Evolutionary conservation across 2,329 filamentous ascomycete genomes (phyloP), one percentile per base, ranked within the genome.

Genomic region (Colletotrichum sp.): DNA sequence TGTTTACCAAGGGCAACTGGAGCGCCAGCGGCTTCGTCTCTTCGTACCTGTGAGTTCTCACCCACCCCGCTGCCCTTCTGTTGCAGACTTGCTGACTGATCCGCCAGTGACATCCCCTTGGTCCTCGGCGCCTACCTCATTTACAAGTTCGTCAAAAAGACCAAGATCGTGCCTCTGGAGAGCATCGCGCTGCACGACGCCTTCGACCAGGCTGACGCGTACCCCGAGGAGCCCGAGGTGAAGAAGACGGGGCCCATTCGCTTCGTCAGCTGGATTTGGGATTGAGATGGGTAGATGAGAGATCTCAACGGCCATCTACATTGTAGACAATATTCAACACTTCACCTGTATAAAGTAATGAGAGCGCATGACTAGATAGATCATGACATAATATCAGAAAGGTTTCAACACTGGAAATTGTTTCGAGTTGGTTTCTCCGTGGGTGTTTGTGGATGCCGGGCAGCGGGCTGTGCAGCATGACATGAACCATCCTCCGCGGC

Each of bases 91-190:
- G 8, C 80, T 83, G 71, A 82, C 24, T 5, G 2, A 7, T 4
- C 1, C 8, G 13, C 12, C 67, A 92, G 91, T 69, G 90, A 92
- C 74, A 92, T 93, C 36, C 90, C 91, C 2, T 87, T 93, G 10
- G 90, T 93, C 0, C 78, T 90, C 1, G 81, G 80, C 10, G 89
- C 90, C 10, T 95, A 90, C 79, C 77, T 89, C 15, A 88, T 91
- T 62, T 95, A 93, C 91, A 95, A 95, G 82, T 82, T 92, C 44
- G 85, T 90, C 80, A 94, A 93, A 81, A 89, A 90, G 78, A 93
- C 93, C 0, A 90, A 89, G 71, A 80, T 91, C 12, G 84, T 90
- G 9, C 81, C 87, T 0, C 82, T 93, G 6, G 83, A 86, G 13
- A 85, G 88, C 6, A 88, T 93, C 49, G 89, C 90, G 0, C 82